Percentiles rank a stretch among this genome's conserved stretches.
phyloP scores from a whole-genome alignment of 805 yeast genomes.

The Tetrapisispora nanseiensis region DNA sequence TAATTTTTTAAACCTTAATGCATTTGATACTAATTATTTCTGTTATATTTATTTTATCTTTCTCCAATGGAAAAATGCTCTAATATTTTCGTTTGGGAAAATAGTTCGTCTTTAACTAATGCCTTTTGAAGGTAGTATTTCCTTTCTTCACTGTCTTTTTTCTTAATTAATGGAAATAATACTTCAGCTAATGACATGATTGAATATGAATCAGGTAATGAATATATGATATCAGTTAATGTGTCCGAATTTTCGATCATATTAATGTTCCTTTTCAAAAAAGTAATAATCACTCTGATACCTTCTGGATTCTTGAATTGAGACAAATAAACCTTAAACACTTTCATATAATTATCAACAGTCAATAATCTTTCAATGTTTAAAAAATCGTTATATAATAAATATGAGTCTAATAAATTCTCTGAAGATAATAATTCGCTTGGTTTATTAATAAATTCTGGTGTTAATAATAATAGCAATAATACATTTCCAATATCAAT shows the following conservation, averaged over 20 bases:
- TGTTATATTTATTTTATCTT: not conserved
- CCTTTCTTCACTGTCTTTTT: slow-evolving; percentile 4
- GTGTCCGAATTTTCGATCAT: slow-evolving; percentile 5
- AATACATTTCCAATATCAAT: slow-evolving; percentile 17
- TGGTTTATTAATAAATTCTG: slow-evolving; percentile 3
- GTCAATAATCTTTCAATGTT: slow-evolving; percentile 13
- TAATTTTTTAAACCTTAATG: too few relatives aligned
- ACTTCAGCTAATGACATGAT: slow-evolving; percentile 10
- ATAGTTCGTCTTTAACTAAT: slow-evolving; percentile 15
- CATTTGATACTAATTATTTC: too few relatives aligned
- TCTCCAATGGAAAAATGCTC: not conserved
- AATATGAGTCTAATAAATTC: slow-evolving; percentile 10
- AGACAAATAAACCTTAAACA: slow-evolving; percentile 14
- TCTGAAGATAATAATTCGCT: slow-evolving; percentile 3
- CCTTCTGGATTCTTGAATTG: slow-evolving; percentile 6
- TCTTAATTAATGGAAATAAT: slow-evolving; percentile 10
- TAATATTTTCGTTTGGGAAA: slow-evolving; percentile 5
- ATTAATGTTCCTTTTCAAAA: slow-evolving; percentile 14
- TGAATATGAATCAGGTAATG: slow-evolving; percentile 13
- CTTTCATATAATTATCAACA: slow-evolving; percentile 9
- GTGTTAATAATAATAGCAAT: slow-evolving; percentile 7
- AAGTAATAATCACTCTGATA: slow-evolving; percentile 7
- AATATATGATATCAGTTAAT: slow-evolving; percentile 8
- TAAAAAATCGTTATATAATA: slow-evolving; percentile 20
- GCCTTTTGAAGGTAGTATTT: slow-evolving; percentile 15